These are phyloP conservation scores for Epichloe hybrida DNA, from an alignment of 2,329 filamentous ascomycete species.

Conservation along the genomic window DNA sequence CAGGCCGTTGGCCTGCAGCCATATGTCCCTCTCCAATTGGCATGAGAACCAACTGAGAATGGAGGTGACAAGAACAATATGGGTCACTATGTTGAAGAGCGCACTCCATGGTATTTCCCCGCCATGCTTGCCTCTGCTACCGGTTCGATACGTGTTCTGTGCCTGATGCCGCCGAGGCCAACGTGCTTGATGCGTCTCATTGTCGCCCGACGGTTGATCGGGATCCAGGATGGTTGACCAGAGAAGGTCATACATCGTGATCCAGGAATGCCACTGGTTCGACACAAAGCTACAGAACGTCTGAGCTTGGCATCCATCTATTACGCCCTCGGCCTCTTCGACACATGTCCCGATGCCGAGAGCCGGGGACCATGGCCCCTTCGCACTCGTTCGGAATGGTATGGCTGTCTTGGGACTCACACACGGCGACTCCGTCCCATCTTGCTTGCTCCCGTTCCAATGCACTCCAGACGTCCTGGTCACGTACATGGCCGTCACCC, in stretches of 20 bases:
- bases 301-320: neutral
- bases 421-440: neutral
- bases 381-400: neutral
- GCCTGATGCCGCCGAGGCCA: neutral
- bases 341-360: neutral
- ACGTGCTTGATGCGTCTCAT: neutral
- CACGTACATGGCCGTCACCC: conserved; percentile 1
- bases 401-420: neutral
- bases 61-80: conserved; percentile 6
- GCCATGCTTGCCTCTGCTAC: neutral
- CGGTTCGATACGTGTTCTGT: neutral
- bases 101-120: neutral
- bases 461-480: neutral
- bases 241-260: neutral
- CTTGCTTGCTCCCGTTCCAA: neutral
- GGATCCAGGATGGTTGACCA: neutral
- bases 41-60: conserved; percentile 10
- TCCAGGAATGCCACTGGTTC: neutral
- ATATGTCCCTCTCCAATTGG: conserved; percentile 14
- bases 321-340: too few species aligned
- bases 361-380: neutral
- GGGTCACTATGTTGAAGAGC: conserved; percentile 1
- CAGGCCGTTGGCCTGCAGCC: conserved; percentile 17
- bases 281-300: neutral
- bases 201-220: neutral